A percentile compares a stretch with the other conserved stretches of the same genome.
These are phyloP conservation scores for Boletus semigastroideus DNA, from an alignment of 1,284 basidiomycete species.

Conservation along the genomic window DNA sequence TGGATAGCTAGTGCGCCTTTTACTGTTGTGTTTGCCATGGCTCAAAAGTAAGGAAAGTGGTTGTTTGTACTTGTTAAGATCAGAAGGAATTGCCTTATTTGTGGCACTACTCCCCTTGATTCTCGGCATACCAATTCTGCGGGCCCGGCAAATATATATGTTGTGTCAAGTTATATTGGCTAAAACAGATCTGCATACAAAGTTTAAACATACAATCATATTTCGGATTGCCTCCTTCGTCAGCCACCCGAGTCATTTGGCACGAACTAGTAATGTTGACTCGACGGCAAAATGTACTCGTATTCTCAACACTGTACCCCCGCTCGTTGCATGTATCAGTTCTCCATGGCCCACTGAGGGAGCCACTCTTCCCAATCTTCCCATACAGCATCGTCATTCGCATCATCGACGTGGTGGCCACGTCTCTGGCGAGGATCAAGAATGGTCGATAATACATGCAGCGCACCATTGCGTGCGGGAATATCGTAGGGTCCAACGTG, in stretches of 20 bases:
- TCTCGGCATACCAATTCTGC: too few species aligned
- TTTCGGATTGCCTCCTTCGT: not conserved
- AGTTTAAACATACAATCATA: not conserved
- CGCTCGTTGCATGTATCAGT: slow-evolving; percentile 17
- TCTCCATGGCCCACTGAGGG: slow-evolving; percentile 38
- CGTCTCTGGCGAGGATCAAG: slow-evolving; percentile 46
- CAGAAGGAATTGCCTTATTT: slow-evolving; percentile 8
- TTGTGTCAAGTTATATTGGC: not conserved
- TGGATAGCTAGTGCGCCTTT: slow-evolving; percentile 83
- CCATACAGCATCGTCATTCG: slow-evolving; percentile 41
- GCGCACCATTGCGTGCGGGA: slow-evolving; percentile 60
- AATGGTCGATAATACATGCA: slow-evolving; percentile 54
- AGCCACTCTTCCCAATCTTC: slow-evolving; percentile 63
- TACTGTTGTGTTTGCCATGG: slow-evolving; percentile 90
- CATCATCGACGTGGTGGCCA: slow-evolving; percentile 21
- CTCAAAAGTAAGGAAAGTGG: not conserved
- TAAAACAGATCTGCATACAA: not conserved
- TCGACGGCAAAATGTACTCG: too few species aligned
- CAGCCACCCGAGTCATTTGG: not conserved
- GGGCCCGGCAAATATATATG: not conserved
- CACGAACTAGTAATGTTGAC: not conserved
- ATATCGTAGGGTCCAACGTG: slow-evolving; percentile 51
- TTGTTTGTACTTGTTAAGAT: slow-evolving; percentile 27
- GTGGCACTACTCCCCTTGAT: not conserved
- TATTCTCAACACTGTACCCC: not conserved